These are phyloP conservation scores for Somion occarium DNA, from an alignment of 1,284 basidiomycete genomes.

Conservation along the genomic window DNA sequence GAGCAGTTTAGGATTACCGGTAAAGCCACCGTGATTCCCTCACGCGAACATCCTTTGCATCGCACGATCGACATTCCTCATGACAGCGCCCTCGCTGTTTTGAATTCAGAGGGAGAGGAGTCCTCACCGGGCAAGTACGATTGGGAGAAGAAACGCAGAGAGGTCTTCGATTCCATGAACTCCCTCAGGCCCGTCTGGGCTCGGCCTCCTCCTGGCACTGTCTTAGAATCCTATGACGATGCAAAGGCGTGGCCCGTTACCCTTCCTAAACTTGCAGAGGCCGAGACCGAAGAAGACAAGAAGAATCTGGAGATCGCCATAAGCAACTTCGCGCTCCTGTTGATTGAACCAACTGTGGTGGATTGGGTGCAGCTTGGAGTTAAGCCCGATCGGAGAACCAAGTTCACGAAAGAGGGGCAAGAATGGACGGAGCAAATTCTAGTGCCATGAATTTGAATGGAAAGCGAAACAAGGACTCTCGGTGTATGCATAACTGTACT, in stretches of 20 bases:
- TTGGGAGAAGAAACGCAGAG: slow-evolving; percentile 57
- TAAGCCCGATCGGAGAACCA: slow-evolving; percentile 50
- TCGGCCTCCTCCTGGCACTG: slow-evolving; percentile 51
- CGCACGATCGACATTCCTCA: slow-evolving; percentile 14
- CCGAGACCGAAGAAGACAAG: slow-evolving; percentile 36
- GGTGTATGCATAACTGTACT: no score
- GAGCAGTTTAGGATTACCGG: slow-evolving; percentile 59
- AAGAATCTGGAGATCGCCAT: slow-evolving; percentile 46
- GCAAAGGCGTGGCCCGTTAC: slow-evolving; percentile 51
- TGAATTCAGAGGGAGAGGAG: slow-evolving; percentile 29
- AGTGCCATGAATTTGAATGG: slow-evolving; percentile 42
- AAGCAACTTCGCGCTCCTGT: slow-evolving; percentile 57
- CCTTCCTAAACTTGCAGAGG: slow-evolving; percentile 37
- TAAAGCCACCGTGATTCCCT: slow-evolving; percentile 40
- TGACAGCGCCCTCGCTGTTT: slow-evolving; percentile 29
- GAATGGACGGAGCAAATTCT: slow-evolving; percentile 51
- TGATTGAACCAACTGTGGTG: slow-evolving; percentile 59
- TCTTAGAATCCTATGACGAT: slow-evolving; percentile 45
- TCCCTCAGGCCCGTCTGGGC: slow-evolving; percentile 65
- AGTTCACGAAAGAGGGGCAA: slow-evolving; percentile 36
- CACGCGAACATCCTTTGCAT: slow-evolving; percentile 29
- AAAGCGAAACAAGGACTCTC: not conserved
- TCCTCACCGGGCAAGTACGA: slow-evolving; percentile 31
- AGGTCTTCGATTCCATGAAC: slow-evolving; percentile 49
- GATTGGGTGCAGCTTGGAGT: slow-evolving; percentile 57